phyloP scores from a whole-genome alignment of 139 green algal species.

The Pleodorina starrii region DNA sequence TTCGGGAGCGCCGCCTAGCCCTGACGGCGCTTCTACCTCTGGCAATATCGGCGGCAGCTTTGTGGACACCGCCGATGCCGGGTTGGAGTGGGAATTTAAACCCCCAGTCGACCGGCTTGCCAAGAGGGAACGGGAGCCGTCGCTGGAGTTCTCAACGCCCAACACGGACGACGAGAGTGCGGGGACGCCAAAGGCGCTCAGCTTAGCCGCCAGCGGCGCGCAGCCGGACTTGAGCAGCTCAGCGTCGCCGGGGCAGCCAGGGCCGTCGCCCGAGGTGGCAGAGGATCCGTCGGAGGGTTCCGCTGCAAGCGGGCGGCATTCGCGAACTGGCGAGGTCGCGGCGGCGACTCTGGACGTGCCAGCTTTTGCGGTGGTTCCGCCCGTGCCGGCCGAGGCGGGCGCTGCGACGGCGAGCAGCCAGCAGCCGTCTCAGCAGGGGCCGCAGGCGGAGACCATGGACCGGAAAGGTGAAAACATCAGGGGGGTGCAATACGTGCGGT shows the following conservation, averaged over 20 bases:
- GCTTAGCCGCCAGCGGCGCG: background rate
- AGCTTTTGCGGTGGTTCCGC: background rate
- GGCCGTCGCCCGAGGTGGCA: background rate
- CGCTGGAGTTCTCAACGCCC: constrained; percentile 34
- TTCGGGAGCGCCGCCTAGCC: constrained; percentile 6
- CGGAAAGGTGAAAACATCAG: constrained; percentile 3
- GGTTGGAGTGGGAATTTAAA: constrained; percentile 37
- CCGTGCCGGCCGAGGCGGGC: background rate
- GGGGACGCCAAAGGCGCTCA: constrained; percentile 27
- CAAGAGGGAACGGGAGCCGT: constrained; percentile 5
- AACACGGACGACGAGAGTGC: constrained; percentile 31
- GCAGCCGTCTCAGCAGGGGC: background rate
- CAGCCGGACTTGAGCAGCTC: background rate
- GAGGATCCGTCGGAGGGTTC: background rate
- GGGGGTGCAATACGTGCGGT: no score
- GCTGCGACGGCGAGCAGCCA: background rate
- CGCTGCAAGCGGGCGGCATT: background rate
- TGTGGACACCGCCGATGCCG: background rate
- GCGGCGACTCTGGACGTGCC: background rate
- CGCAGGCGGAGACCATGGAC: background rate
- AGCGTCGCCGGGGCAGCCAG: background rate
- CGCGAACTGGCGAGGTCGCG: background rate
- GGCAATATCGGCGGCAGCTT: background rate
- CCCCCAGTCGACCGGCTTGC: background rate
- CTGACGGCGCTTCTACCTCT: background rate